Base-by-base conservation (phyloP, 1,284 basidiomycete genomes). In the Naganishia sp. region DNA sequence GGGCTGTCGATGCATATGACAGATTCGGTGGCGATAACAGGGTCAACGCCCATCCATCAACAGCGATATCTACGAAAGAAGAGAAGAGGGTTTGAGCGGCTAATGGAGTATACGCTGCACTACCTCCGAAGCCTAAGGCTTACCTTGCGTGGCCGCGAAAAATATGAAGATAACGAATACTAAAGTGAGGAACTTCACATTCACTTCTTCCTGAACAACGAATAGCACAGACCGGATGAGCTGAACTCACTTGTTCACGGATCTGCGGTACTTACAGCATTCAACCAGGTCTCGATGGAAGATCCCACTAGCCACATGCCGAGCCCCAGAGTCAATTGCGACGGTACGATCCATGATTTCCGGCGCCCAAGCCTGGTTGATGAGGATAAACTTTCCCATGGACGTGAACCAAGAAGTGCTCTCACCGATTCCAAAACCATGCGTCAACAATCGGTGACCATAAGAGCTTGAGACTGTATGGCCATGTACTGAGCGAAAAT, bases 381-480 rank as follows among this genome's bases (percentile, higher is more conserved):
- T 31, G 21, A 15, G n/a, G 3, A 18, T 47, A 18, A 11, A 28
- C 25, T 18, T 23, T 25, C 28, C 46, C 3, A 10, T 13, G 6
- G 15, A 21, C 21, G n/a, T 46, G 7, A 35, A 18, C 43, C 23
- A 6, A 13, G 21, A 39, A 1, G 6, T 13, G 21, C 11, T 49
- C 66, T 67, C 94, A 76, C 55, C 86, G 86, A 50, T 86, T 82
- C 71, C 90, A 84, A 77, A 90, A 99, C 70, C 90, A 83, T 3
- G 94, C 91, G 77, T 99, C 96, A 67, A 99, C 93, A 71, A 99
- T 90, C 50, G 96, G 96, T 28, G 93, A 95, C 95, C 96, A 99
- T 69, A 99, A 80, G 64, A 99, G 82, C 81, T 99, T 99, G 74
- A 99, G 86, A 42, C 92, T 95, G 82, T 99, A 99, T 10, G 96